Conservation (phyloP, 257 asterid species). For the Lithospermum erythrorhizon region DNA sequence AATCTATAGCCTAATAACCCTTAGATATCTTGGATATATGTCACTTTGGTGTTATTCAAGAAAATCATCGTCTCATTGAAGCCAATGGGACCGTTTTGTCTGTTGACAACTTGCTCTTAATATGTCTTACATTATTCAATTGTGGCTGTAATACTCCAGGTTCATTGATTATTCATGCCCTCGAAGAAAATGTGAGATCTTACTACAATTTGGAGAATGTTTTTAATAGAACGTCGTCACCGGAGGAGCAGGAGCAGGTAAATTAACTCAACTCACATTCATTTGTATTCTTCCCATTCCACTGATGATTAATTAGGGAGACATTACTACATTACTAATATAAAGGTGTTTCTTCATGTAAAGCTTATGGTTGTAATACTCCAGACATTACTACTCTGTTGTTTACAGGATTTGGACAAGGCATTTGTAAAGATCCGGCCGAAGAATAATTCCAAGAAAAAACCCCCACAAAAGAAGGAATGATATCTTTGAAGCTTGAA, state of each 20-base stretch:
- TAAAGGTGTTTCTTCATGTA: no score
- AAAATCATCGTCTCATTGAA: background rate
- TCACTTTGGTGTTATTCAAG: no score
- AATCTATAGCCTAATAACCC: no score
- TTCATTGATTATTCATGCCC: slow-evolving; percentile 66
- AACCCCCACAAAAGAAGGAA: slow-evolving; percentile 30
- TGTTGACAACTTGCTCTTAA: background rate
- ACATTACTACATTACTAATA: no score
- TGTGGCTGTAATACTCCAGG: slow-evolving; percentile 24
- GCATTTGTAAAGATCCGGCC: slow-evolving; percentile 67
- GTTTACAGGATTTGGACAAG: slow-evolving; percentile 55
- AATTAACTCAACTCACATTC: background rate
- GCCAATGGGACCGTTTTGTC: background rate
- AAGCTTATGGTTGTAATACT: no score
- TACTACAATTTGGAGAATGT: slow-evolving; percentile 86
- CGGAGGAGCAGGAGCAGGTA: slow-evolving; percentile 32
- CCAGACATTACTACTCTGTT: background rate
- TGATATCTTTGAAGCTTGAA: slow-evolving; percentile 1
- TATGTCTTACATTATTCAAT: background rate
- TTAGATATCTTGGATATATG: no score
- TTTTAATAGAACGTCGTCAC: slow-evolving; percentile 39
- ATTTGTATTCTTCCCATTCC: background rate
- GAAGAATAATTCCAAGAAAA: slow-evolving; percentile 67
- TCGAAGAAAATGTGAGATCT: slow-evolving; percentile 86
- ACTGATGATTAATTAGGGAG: background rate